phyloP scores from a whole-genome alignment of 371 early-diverging fungal genomes.

The Nosema granulosis region DNA sequence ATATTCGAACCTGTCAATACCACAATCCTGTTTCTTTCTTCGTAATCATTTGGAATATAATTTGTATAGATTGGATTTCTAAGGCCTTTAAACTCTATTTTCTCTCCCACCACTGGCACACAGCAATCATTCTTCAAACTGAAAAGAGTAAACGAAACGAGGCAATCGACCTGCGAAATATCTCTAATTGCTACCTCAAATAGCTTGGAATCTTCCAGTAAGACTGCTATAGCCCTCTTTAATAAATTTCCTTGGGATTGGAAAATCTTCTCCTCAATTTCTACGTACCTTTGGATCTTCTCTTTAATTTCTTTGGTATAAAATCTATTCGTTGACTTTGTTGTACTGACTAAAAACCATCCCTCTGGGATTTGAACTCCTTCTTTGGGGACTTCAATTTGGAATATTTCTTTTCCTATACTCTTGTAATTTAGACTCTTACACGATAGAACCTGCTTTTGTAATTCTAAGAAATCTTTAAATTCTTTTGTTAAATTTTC shows the following conservation, averaged over 20 bases:
- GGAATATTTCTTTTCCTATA: conserved; percentile 86
- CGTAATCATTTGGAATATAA: conserved; percentile 78
- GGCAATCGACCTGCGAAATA: conserved; percentile 81
- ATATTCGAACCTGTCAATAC: conserved; percentile 94
- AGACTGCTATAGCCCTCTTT: conserved; percentile 34
- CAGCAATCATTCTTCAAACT: conserved; percentile 63
- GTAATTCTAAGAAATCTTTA: conserved; percentile 47
- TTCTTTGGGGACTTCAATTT: conserved; percentile 76
- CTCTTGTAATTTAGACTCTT: conserved; percentile 70
- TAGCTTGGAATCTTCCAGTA: conserved; percentile 26
- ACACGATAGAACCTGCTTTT: conserved; percentile 14
- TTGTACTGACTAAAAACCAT: conserved; percentile 72
- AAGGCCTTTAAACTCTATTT: conserved; percentile 68
- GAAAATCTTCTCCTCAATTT: conserved; percentile 75
- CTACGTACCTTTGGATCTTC: conserved; percentile 73
- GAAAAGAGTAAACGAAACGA: conserved; percentile 74
- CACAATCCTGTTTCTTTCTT: conserved; percentile 74
- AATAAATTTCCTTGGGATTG: conserved; percentile 46
- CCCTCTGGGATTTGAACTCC: conserved; percentile 73
- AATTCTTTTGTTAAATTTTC: conserved; percentile 42
- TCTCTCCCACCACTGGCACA: conserved; percentile 71
- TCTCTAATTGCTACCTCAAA: conserved; percentile 72
- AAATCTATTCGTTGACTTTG: conserved; percentile 76
- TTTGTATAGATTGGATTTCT: conserved; percentile 67
- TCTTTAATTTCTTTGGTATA: conserved; percentile 72